A percentile compares a stretch with the other conserved stretches of the same genome.
These are phyloP conservation scores for Rhizophora mangle DNA, from an alignment of 345 rosid species.

Conservation along the genomic window DNA sequence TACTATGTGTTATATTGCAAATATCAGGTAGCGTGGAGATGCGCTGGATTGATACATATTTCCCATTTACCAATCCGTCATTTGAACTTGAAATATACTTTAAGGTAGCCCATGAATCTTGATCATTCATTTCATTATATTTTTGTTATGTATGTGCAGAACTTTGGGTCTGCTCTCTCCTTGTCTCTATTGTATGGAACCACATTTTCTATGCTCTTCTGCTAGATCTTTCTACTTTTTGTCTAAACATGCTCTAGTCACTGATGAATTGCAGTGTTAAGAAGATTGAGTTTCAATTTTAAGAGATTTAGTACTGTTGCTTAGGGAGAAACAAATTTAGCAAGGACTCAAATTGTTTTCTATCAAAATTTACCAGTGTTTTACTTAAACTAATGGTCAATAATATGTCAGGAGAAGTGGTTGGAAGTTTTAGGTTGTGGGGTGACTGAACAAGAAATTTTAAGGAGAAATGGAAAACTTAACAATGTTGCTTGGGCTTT, in stretches of 20 bases:
- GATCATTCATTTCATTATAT: background rate
- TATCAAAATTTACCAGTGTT: slow-evolving; percentile 3
- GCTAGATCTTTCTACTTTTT: background rate
- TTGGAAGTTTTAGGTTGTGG: slow-evolving; percentile 96
- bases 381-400: slow-evolving; percentile 24
- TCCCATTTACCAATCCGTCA: slow-evolving; percentile 93
- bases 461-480: slow-evolving; percentile 57
- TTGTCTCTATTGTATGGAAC: background rate
- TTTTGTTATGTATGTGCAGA: background rate
- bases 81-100: slow-evolving; percentile 96
- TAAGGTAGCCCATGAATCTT: slow-evolving; percentile 43
- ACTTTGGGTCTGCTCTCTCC: background rate
- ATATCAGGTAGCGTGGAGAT: slow-evolving; percentile 87
- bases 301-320: too few species aligned
- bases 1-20: slow-evolving; percentile 6
- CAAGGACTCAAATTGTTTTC: background rate
- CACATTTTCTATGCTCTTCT: background rate
- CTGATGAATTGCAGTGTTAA: background rate
- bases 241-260: background rate
- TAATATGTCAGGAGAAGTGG: slow-evolving; percentile 71
- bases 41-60: slow-evolving; percentile 93
- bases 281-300: too few species aligned
- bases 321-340: too few species aligned
- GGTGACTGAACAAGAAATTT: slow-evolving; percentile 83
- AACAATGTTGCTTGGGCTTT: slow-evolving; percentile 95